phyloP scores from a whole-genome alignment of 2,329 filamentous ascomycete genomes.

The Curvularia spicifera region DNA sequence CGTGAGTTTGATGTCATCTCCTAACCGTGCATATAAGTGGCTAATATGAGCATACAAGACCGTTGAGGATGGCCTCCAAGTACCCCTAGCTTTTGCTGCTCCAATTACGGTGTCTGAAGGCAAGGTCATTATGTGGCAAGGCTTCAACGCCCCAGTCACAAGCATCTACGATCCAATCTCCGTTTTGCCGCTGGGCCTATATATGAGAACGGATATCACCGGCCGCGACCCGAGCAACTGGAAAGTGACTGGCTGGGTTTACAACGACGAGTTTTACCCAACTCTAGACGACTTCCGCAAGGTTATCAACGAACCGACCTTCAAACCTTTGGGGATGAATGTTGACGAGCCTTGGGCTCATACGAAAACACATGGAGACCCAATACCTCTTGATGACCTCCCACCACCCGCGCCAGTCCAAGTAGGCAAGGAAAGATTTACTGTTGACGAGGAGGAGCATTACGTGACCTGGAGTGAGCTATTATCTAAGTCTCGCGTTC shows the following conservation, averaged over 20 bases:
- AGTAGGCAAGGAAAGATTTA: not conserved
- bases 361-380: not conserved
- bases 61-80: conserved; percentile 1
- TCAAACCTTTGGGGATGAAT: conserved; percentile 2
- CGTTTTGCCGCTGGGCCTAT: conserved; percentile 1
- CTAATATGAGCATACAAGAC: not conserved
- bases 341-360: conserved; percentile 3
- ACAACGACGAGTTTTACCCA: conserved; percentile 1
- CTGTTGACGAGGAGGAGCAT: not conserved
- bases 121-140: conserved; percentile 4
- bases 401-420: not conserved
- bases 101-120: conserved; percentile 1
- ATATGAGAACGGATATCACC: conserved; percentile 5
- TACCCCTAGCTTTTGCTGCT: conserved; percentile 1
- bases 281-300: conserved; percentile 4
- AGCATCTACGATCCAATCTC: conserved; percentile 3
- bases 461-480: conserved; percentile 1
- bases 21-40: not conserved
- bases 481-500: not conserved
- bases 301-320: not conserved
- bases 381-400: not conserved
- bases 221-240: conserved; percentile 2
- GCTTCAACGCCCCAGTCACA: conserved; percentile 1
- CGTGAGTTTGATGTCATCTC: not conserved
- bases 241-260: conserved; percentile 3